Percentiles rank a stretch among this genome's conserved stretches.
These are phyloP conservation scores for Epichloe elymi DNA, from an alignment of 2,329 filamentous ascomycete genomes.

Conservation along the genomic window DNA sequence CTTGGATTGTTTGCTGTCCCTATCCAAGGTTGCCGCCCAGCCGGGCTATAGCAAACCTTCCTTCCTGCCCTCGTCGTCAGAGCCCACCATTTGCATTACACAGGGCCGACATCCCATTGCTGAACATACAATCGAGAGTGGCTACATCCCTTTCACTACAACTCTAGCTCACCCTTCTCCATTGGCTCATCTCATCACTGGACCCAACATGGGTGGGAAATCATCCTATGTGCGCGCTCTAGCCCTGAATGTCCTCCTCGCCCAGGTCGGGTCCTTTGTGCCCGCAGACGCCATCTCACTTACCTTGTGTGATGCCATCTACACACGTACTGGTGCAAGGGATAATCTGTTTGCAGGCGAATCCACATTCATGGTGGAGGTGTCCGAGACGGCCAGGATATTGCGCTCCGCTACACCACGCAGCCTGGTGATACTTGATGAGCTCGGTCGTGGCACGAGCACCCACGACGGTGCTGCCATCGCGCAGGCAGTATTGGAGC, in stretches of 20 bases:
- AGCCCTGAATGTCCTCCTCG: conserved; percentile 84
- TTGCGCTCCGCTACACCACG: conserved; percentile 77
- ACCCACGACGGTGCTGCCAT: conserved; percentile 96
- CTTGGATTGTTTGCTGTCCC: conserved; percentile 78
- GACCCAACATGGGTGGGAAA: conserved; percentile 98
- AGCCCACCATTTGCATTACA: conserved; percentile 47
- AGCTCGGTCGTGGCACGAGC: conserved; percentile 82
- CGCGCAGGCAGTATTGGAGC: conserved; percentile 77
- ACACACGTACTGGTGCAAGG: conserved; percentile 89
- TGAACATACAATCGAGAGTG: conserved; percentile 71
- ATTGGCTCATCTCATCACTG: conserved; percentile 77
- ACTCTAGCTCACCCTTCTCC: conserved; percentile 51
- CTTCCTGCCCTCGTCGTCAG: conserved; percentile 46
- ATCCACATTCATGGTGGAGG: conserved; percentile 95
- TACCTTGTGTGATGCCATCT: conserved; percentile 79
- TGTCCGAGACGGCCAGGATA: conserved; percentile 84
- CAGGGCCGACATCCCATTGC: conserved; percentile 88
- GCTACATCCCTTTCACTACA: conserved; percentile 86
- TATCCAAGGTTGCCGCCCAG: conserved; percentile 70
- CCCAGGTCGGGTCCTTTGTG: conserved; percentile 88
- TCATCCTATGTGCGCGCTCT: conserved; percentile 93
- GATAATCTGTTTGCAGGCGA: conserved; percentile 95
- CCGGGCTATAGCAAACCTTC: conserved; percentile 78
- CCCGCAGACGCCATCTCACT: conserved; percentile 63
- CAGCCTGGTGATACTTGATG: conserved; percentile 82